Percentiles rank a stretch among this genome's conserved stretches.
phyloP scores from a whole-genome alignment of 768 basidiomycete genomes.

The Lactarius vividus region DNA sequence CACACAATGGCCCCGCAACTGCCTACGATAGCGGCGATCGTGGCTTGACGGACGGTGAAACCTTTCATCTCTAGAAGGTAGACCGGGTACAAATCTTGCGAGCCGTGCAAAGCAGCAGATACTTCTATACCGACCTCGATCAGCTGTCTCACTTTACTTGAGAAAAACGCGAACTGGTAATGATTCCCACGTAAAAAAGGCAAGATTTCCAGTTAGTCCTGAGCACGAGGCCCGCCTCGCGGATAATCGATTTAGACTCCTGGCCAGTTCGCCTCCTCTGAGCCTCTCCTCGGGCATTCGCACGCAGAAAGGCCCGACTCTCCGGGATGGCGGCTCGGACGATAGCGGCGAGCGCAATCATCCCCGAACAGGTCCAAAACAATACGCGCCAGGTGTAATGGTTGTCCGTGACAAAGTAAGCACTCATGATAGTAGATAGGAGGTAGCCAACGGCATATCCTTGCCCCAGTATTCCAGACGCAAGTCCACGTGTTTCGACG shows the following conservation, averaged over 20 bases:
- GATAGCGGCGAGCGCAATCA: constrained; percentile 65
- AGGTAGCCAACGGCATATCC: constrained; percentile 90
- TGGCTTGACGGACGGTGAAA: constrained; percentile 34
- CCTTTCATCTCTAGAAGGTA: constrained; percentile 37
- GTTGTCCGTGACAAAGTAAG: constrained; percentile 48
- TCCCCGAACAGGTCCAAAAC: constrained; percentile 79
- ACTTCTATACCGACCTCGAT: constrained; percentile 33
- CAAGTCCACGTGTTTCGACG: constrained; percentile 80
- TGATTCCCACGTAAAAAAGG: constrained; percentile 78
- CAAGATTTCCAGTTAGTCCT: constrained; percentile 78
- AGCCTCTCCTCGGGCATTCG: constrained; percentile 51
- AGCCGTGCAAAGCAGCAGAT: constrained; percentile 51
- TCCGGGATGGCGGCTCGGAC: constrained; percentile 76
- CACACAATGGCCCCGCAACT: constrained; percentile 34
- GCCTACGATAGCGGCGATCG: constrained; percentile 45
- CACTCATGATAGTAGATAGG: constrained; percentile 77
- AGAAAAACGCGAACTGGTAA: constrained; percentile 46
- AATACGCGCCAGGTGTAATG: constrained; percentile 59
- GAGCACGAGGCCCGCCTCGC: constrained; percentile 71
- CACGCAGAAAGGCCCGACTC: constrained; percentile 65
- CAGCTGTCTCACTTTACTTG: neutral
- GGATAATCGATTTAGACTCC: constrained; percentile 68
- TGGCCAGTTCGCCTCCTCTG: constrained; percentile 37
- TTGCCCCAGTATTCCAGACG: constrained; percentile 81
- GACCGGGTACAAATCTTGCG: constrained; percentile 42